Conservation (phyloP, 441 rosid species). For the Francoa sonchifolia region DNA sequence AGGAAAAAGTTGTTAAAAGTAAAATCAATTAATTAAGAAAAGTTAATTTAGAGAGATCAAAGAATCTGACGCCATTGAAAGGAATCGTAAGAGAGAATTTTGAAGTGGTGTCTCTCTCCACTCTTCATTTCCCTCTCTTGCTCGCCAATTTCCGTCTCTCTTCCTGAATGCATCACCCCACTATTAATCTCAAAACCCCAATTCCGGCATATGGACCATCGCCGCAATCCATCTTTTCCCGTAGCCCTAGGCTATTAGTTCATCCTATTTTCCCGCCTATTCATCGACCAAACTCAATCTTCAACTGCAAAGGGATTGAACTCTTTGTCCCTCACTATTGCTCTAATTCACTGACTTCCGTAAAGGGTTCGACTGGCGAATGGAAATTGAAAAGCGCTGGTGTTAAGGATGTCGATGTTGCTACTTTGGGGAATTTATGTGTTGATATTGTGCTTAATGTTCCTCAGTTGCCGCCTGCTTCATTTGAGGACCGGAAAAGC, state of each 20-base stretch:
- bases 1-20: too few relatives aligned
- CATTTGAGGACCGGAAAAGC: constrained; percentile 39
- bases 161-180: constrained; percentile 46
- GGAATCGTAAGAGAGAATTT: too few relatives aligned
- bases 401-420: constrained; percentile 52
- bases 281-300: constrained; percentile 3
- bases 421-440: constrained; percentile 87
- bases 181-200: constrained; percentile 29
- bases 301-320: constrained; percentile 23
- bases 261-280: constrained; percentile 15
- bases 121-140: too few relatives aligned
- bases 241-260: constrained; percentile 16
- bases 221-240: constrained; percentile 15
- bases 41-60: too few relatives aligned
- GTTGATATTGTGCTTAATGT: constrained; percentile 85
- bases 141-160: background rate
- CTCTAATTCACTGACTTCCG: constrained; percentile 12
- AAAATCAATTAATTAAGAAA: too few relatives aligned
- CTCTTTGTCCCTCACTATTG: constrained; percentile 20
- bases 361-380: constrained; percentile 12
- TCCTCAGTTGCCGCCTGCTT: constrained; percentile 61
- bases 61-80: too few relatives aligned
- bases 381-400: constrained; percentile 18
- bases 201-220: constrained; percentile 14
- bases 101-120: too few relatives aligned